Percentiles rank a stretch among this genome's conserved stretches.
Conservation (phyloP, 176 grass and related monocot genomes). For the Oryza nivara region DNA sequence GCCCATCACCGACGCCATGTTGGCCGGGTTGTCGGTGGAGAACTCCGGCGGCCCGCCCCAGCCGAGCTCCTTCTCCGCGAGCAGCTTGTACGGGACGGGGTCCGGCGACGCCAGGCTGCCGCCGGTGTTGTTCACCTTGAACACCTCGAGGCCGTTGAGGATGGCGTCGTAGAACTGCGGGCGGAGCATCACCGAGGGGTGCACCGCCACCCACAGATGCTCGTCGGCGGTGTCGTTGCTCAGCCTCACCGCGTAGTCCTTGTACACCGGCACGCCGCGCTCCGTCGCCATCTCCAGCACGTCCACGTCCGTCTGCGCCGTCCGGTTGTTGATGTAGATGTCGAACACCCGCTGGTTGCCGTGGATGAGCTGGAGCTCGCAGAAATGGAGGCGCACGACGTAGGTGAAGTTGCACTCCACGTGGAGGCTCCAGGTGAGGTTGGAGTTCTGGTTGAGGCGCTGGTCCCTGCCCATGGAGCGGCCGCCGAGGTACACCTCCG, state of each 20-base stretch:
- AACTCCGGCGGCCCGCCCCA: not conserved
- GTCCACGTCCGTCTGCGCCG: conserved; percentile 62
- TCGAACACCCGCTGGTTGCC: conserved; percentile 78
- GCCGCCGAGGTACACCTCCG: conserved; percentile 53
- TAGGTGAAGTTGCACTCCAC: conserved; percentile 90
- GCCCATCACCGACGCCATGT: conserved; percentile 43
- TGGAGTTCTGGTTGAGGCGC: conserved; percentile 72
- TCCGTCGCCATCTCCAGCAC: conserved; percentile 59
- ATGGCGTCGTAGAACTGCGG: conserved; percentile 79
- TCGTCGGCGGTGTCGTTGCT: conserved; percentile 48
- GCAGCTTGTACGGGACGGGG: conserved; percentile 62
- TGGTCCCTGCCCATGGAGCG: conserved; percentile 81
- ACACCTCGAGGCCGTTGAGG: conserved; percentile 81
- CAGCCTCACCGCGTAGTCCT: conserved; percentile 58
- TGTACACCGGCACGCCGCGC: conserved; percentile 68
- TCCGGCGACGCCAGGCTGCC: conserved; percentile 61
- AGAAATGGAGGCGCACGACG: conserved; percentile 72
- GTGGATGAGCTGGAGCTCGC: conserved; percentile 65
- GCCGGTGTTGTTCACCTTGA: conserved; percentile 64
- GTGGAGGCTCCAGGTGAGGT: conserved; percentile 72
- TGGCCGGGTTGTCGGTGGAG: not conserved
- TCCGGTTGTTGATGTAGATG: conserved; percentile 88
- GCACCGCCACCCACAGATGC: conserved; percentile 65
- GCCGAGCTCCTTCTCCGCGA: conserved; percentile 55
- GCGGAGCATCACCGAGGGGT: conserved; percentile 61